Evolutionary conservation across 2,329 filamentous ascomycete genomes (phyloP).

Genomic region (Phialocephala subalpina): DNA sequence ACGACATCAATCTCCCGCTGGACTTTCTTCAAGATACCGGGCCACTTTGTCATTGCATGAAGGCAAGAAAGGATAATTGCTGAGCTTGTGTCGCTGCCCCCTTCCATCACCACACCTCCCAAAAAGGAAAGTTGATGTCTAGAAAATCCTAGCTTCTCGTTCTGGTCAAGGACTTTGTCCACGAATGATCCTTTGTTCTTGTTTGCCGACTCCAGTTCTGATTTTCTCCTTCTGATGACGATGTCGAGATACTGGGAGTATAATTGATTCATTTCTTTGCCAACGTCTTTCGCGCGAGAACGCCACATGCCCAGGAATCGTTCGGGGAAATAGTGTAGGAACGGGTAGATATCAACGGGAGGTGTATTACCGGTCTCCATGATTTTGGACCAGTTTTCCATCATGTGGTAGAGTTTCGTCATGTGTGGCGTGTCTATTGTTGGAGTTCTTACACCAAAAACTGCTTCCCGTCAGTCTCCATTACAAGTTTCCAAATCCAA

Average conservation of each 20-base stretch:
- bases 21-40: slow-evolving; percentile 54
- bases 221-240: slow-evolving; percentile 45
- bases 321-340: slow-evolving; percentile 53
- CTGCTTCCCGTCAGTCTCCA: slow-evolving; percentile 21
- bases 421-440: slow-evolving; percentile 46
- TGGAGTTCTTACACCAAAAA: slow-evolving; percentile 48
- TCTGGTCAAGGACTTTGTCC: slow-evolving; percentile 51
- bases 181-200: slow-evolving; percentile 46
- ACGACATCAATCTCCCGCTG: slow-evolving; percentile 55
- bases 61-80: slow-evolving; percentile 47
- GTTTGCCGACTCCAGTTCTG: too few species aligned
- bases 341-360: slow-evolving; percentile 56
- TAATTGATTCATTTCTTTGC: slow-evolving; percentile 50
- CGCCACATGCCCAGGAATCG: slow-evolving; percentile 50
- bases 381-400: slow-evolving; percentile 53
- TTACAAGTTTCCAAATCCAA: too few species aligned
- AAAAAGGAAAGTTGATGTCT: slow-evolving; percentile 49
- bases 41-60: slow-evolving; percentile 45
- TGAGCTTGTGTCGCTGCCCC: slow-evolving; percentile 48
- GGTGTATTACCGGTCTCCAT: slow-evolving; percentile 57
- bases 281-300: slow-evolving; percentile 46
- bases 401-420: slow-evolving; percentile 49
- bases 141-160: slow-evolving; percentile 42
- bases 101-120: slow-evolving; percentile 16
- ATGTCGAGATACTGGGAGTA: slow-evolving; percentile 46